Evolutionary conservation across 371 early-diverging fungal genomes (phyloP), one percentile per base, ranked within the genome.

Genomic region (Syncephalastrum racemosum): DNA sequence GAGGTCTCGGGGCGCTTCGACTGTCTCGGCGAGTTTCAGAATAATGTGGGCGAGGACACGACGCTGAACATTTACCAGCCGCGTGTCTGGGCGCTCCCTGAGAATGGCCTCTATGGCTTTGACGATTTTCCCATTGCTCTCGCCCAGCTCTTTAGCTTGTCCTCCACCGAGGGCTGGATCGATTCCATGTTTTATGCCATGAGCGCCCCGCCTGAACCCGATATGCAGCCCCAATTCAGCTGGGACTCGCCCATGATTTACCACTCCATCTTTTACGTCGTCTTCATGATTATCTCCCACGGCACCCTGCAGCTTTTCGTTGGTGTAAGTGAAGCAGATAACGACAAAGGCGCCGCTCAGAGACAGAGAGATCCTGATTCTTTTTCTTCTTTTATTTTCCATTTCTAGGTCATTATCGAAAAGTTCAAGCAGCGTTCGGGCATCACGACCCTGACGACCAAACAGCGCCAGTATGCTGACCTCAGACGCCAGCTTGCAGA

Each of bases 151-250:
- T 80, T 84, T 50, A 75, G 78, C 10, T 58, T 84, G 50, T 81
- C 84, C 14, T 84, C 84, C 0, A 80, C 81, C 1, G 84, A 84
- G 67, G 84, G 82, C 16, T 84, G 84, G 84, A 41, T 79, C 0
- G 68, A 73, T 51, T 71, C 79, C 0, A 54, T 79, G 63, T 79
- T 79, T 60, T 64, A 62, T 55, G 73, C 79, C 22, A 79, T 79
- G 79, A 79, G 79, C 36, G 69, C 68, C 6, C 84, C 84, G 5
- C n/a, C 60, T 15, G 71, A 70, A 14, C 60, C 73, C 6, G 76
- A 78, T 43, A 58, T 72, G 7, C 84, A 82, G n/a, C 84, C 84
- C 7, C 46, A 19, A 0, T 73, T 84, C 36, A 62, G 61, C 15
- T 68, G 78, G 65, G 53, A 73, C 24, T 74, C 80, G 13, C 64